Conservation (phyloP, 805 yeast genomes). For the Suhomyces sp. region DNA sequence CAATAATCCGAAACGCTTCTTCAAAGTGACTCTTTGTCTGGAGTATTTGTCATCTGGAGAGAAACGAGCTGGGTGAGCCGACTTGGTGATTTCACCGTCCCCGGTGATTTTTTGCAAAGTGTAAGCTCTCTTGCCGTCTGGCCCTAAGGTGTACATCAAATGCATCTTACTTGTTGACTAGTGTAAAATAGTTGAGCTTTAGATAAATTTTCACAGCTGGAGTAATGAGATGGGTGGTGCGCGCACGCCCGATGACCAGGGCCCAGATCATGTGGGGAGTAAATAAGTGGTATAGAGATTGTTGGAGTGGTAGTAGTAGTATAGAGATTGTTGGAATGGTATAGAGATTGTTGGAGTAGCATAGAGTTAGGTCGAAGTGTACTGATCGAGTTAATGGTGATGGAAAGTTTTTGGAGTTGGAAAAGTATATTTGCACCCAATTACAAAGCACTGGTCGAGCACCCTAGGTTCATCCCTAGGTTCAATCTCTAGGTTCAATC, state of each 20-base stretch:
- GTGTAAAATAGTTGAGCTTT: background rate
- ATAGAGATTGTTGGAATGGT: too few species aligned
- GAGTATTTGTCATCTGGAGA: conserved; percentile 99
- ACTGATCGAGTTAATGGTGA: too few species aligned
- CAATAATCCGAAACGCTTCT: conserved; percentile 86
- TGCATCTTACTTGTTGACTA: conserved; percentile 59
- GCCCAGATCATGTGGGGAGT: background rate
- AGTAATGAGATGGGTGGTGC: background rate
- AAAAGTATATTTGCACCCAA: too few species aligned
- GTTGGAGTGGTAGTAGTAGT: too few species aligned
- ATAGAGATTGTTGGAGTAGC: too few species aligned
- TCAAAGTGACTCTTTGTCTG: conserved; percentile 96
- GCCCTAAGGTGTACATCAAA: conserved; percentile 95
- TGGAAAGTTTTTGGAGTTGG: too few species aligned
- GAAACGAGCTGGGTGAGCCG: conserved; percentile 99
- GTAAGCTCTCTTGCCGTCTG: conserved; percentile 93
- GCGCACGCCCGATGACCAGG: background rate
- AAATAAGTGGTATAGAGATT: background rate
- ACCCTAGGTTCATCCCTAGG: too few species aligned
- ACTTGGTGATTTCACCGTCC: conserved; percentile 91
- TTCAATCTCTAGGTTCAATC: too few species aligned
- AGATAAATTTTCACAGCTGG: background rate
- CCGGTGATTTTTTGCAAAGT: conserved; percentile 81
- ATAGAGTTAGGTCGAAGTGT: too few species aligned
- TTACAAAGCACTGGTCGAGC: too few species aligned